Evolutionary conservation across 1,284 basidiomycete genomes (phyloP).

Genomic region (Spongiforma sp.): DNA sequence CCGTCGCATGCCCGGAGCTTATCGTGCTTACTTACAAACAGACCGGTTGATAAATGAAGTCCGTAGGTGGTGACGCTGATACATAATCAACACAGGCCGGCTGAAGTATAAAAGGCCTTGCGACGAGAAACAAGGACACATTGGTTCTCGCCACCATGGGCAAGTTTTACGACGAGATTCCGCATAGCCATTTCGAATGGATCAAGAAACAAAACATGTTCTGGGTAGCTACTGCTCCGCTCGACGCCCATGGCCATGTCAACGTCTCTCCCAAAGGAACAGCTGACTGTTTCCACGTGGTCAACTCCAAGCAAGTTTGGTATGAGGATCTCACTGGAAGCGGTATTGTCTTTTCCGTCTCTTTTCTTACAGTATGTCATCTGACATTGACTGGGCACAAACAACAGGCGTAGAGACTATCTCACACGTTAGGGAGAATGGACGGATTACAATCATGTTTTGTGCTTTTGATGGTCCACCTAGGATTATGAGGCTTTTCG

Average conservation of each 20-base stretch:
- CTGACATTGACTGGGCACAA: neutral
- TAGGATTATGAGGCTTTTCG: constrained; percentile 55
- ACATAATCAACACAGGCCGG: no score
- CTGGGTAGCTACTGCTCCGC: constrained; percentile 62
- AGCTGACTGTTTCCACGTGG: constrained; percentile 53
- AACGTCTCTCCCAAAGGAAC: constrained; percentile 62
- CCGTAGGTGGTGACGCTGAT: no score
- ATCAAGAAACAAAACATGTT: constrained; percentile 56
- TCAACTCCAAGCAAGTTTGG: constrained; percentile 54
- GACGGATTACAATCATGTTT: constrained; percentile 61
- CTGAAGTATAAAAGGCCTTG: no score
- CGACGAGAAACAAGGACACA: no score
- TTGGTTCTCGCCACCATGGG: constrained; percentile 42
- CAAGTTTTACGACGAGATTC: constrained; percentile 53
- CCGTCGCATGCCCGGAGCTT: no score
- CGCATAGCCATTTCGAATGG: constrained; percentile 50
- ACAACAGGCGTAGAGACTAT: constrained; percentile 56
- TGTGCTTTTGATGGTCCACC: constrained; percentile 59
- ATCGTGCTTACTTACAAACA: no score
- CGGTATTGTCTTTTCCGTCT: constrained; percentile 38
- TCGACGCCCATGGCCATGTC: constrained; percentile 52
- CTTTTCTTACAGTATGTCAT: no score
- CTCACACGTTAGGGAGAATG: constrained; percentile 61
- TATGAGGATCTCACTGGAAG: constrained; percentile 62
- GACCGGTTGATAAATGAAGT: no score